A percentile compares a stretch with the other conserved stretches of the same genome.
These are phyloP conservation scores for Salix arbutifolia DNA, from an alignment of 345 rosid species.

Conservation along the genomic window DNA sequence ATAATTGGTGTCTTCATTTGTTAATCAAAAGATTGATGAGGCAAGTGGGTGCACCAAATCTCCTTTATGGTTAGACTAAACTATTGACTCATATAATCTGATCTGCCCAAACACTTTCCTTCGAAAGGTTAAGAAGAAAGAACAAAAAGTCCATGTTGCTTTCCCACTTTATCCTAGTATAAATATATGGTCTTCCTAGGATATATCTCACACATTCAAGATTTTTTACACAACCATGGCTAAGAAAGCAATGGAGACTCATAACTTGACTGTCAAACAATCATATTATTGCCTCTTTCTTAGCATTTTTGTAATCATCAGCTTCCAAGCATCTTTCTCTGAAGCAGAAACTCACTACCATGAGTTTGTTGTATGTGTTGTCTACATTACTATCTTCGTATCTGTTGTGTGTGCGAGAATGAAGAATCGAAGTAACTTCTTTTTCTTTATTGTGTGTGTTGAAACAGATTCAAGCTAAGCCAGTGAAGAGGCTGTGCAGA, in stretches of 20 bases:
- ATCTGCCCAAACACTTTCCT: too few relatives aligned
- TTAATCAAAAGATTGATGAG: neutral
- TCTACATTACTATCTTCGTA: neutral
- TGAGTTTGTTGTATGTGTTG: conserved; percentile 62
- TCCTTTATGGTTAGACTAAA: conserved; percentile 26
- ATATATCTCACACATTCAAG: neutral
- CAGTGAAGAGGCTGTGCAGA: conserved; percentile 61
- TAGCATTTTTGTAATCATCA: conserved; percentile 28
- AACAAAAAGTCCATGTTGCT: too few relatives aligned
- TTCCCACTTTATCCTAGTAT: conserved; percentile 24
- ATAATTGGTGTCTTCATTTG: neutral
- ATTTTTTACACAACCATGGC: neutral
- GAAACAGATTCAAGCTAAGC: conserved; percentile 35
- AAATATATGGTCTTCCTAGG: conserved; percentile 22
- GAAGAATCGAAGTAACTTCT: neutral
- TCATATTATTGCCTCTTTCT: conserved; percentile 16
- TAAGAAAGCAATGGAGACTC: conserved; percentile 30
- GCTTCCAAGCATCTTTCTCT: conserved; percentile 35
- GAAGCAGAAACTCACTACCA: conserved; percentile 62
- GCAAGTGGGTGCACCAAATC: conserved; percentile 54
- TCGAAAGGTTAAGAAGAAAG: too few relatives aligned
- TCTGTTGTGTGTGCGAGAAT: neutral
- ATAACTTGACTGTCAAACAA: conserved; percentile 12
- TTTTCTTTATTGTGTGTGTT: conserved; percentile 33
- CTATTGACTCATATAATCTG: conserved; percentile 39